Evolutionary conservation across 139 green algal genomes (phyloP).

Genomic region (Spirogloea muscicola): DNA sequence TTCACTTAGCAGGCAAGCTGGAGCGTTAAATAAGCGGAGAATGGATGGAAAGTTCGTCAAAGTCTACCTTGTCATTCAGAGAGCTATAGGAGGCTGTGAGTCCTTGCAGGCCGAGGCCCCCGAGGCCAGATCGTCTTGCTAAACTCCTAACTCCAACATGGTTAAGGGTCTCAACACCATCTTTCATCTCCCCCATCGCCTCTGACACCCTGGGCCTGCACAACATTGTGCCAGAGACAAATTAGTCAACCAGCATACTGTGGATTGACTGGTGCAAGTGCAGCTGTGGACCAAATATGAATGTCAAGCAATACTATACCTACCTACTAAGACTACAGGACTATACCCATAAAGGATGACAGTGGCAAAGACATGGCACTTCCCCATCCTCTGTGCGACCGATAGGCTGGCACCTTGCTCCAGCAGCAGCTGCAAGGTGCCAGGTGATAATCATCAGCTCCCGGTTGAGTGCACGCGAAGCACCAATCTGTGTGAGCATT

Average conservation of each 20-base stretch:
- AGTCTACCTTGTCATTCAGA: too few species aligned
- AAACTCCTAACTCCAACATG: neutral
- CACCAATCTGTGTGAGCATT: neutral
- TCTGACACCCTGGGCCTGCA: neutral
- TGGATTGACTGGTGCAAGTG: neutral
- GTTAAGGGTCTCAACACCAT: neutral
- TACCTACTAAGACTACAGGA: neutral
- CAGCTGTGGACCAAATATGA: neutral
- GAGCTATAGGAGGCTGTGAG: too few species aligned
- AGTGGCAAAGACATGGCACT: slow-evolving; percentile 1
- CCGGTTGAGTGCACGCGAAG: neutral
- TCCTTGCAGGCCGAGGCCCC: too few species aligned
- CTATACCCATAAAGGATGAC: slow-evolving; percentile 9
- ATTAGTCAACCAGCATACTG: neutral
- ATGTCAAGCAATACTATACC: neutral
- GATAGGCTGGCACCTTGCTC: neutral
- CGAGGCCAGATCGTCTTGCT: too few species aligned
- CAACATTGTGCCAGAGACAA: neutral
- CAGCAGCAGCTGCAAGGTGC: neutral
- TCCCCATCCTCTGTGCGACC: slow-evolving; percentile 12
- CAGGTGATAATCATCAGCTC: neutral
- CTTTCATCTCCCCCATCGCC: neutral
- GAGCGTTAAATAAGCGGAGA: too few species aligned
- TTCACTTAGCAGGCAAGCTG: too few species aligned
- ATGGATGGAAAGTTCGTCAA: too few species aligned